These are phyloP conservation scores for Fraxinus platypoda DNA, from an alignment of 305 asterid genomes.

Conservation along the genomic window DNA sequence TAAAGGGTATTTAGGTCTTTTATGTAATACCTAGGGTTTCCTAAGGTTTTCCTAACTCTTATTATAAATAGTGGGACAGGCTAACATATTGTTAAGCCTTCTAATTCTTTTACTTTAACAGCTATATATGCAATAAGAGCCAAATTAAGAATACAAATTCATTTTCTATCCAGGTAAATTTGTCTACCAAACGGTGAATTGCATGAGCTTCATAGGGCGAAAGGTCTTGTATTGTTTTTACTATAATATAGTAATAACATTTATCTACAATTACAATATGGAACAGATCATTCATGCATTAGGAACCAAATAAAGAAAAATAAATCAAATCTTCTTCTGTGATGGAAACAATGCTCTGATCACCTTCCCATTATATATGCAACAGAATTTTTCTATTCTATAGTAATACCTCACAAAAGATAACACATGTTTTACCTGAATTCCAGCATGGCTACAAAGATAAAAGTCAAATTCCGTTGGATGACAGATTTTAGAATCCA, in stretches of 20 bases:
- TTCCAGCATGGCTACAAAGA: conserved; percentile 97
- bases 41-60: no score
- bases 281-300: neutral
- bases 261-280: neutral
- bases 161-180: neutral
- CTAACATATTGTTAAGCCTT: no score
- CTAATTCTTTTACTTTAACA: no score
- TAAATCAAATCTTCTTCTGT: neutral
- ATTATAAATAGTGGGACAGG: no score
- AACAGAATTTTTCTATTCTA: neutral
- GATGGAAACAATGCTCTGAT: neutral
- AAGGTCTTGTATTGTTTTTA: neutral
- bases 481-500: conserved; percentile 94
- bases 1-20: no score
- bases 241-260: neutral
- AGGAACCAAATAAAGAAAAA: neutral
- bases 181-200: neutral
- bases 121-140: neutral
- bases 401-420: neutral
- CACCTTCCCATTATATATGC: neutral
- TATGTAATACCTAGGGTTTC: no score
- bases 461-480: conserved; percentile 97
- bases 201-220: neutral
- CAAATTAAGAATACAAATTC: neutral
- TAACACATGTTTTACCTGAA: conserved; percentile 58